phyloP scores from a whole-genome alignment of 345 rosid species.

The Euphorbia pulcherrima region DNA sequence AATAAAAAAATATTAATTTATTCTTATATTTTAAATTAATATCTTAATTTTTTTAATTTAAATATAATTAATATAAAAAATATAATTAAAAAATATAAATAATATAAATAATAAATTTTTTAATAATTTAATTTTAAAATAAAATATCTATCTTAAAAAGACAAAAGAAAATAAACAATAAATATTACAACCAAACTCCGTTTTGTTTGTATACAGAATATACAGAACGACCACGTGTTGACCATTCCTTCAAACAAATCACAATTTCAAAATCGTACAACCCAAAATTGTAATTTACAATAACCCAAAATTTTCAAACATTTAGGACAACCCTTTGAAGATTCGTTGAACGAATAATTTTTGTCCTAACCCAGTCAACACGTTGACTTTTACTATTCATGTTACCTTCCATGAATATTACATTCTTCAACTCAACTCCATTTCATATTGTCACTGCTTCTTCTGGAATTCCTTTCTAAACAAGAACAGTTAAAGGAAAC shows the following conservation, averaged over 20 bases:
- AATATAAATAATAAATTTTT: no score
- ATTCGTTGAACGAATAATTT: background rate
- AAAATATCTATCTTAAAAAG: no score
- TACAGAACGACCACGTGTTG: background rate
- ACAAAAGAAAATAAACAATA: no score
- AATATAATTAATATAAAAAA: no score
- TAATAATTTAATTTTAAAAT: no score
- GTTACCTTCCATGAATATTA: background rate
- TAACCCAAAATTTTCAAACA: background rate
- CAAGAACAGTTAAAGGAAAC: background rate
- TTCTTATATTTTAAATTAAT: no score
- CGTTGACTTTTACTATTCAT: background rate
- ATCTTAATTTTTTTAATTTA: no score
- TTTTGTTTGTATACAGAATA: background rate
- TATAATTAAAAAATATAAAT: no score
- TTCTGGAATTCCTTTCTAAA: slow-evolving; percentile 4
- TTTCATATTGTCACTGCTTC: background rate
- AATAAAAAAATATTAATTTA: no score
- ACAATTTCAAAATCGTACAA: no score
- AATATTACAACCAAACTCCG: background rate
- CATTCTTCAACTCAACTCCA: background rate
- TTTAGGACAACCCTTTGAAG: background rate
- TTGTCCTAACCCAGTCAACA: background rate
- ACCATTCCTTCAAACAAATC: background rate
- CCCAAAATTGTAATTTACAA: background rate